Base-by-base conservation (phyloP, 345 rosid species). In the Rhodamnia argentea region DNA sequence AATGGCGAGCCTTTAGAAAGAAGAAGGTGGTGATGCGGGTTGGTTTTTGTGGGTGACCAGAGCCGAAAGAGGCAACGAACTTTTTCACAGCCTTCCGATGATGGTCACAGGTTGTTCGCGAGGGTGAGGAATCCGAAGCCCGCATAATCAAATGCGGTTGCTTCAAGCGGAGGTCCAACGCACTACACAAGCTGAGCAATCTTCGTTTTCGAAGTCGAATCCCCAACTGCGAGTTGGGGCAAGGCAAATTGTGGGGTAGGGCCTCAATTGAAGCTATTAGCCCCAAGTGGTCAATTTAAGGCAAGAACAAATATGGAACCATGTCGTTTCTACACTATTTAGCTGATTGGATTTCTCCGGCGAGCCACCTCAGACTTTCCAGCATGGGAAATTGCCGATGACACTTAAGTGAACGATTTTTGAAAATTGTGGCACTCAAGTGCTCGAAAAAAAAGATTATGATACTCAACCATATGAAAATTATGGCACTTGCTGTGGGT, bases 1-100 rank as follows among this genome's bases (percentile, higher is more conserved):
- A 93, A 88, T 95, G 96, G 98, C 90, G 90, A 82, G 85, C 98
- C 52, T 89, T 92, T 84, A 92, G 94, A 76, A 95, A 95, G 93
- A 95, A 95, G 93, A 94, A 94, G 86, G 96, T 94, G 85, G 94
- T 92, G 82, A 86, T 95, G 89, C 95, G 96, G 83, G 93, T 94
- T 62, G 98, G 98, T 0, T 94, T 60, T 62, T 29, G 75, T 29
- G 22, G 75, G 70, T 59, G 32, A 7, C 75, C 74, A 15, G 40
- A 2, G 22, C 40, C 37, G 10, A 15, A 62, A 62, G 75, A 29
- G 10, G 75, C 42, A 5, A 62, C 3, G 42, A 14, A 62, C 22
- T 29, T 62, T 32, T 59, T n/a, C 10, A 0, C 18, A 4, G 70
- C 70, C 70, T n/a, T 13, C 7, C 0, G 18, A 59, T 15, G 2